These are phyloP conservation scores for Mycena capillaripes DNA, from an alignment of 768 basidiomycete genomes.

Conservation along the genomic window DNA sequence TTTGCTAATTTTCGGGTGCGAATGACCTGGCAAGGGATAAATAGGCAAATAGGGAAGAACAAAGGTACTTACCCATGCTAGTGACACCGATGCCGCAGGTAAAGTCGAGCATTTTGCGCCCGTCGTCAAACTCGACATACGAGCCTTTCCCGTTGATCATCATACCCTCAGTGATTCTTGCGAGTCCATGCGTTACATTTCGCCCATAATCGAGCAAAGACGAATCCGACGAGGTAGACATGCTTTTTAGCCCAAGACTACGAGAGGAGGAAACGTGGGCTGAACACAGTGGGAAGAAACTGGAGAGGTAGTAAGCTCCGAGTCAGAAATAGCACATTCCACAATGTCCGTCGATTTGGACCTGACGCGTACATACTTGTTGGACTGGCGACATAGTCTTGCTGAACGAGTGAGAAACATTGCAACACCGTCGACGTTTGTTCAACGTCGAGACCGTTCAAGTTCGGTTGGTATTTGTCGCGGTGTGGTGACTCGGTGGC, in stretches of 20 bases:
- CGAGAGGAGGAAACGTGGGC: neutral
- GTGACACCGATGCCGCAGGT: constrained; percentile 92
- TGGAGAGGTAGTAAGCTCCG: neutral
- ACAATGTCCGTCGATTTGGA: neutral
- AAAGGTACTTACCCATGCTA: constrained; percentile 70
- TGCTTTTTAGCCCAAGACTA: neutral
- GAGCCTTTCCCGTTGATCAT: constrained; percentile 80
- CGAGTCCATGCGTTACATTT: constrained; percentile 61
- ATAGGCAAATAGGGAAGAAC: neutral
- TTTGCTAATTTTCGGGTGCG: constrained; percentile 87
- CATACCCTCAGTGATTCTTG: constrained; percentile 64
- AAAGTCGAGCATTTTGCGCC: constrained; percentile 84
- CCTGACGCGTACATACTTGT: constrained; percentile 3
- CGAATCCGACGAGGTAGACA: constrained; percentile 27
- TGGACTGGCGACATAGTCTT: neutral
- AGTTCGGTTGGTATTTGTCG: neutral
- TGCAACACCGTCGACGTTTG: neutral
- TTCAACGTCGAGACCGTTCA: neutral
- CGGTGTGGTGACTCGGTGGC: too few relatives aligned
- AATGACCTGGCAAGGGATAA: constrained; percentile 74
- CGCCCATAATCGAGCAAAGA: constrained; percentile 56
- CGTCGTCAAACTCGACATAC: constrained; percentile 81
- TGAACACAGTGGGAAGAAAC: constrained; percentile 13
- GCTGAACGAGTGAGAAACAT: constrained; percentile 19
- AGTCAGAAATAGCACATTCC: neutral